These are phyloP conservation scores for Sporobolomyces roseus DNA, from an alignment of 768 basidiomycete species.

Conservation along the genomic window DNA sequence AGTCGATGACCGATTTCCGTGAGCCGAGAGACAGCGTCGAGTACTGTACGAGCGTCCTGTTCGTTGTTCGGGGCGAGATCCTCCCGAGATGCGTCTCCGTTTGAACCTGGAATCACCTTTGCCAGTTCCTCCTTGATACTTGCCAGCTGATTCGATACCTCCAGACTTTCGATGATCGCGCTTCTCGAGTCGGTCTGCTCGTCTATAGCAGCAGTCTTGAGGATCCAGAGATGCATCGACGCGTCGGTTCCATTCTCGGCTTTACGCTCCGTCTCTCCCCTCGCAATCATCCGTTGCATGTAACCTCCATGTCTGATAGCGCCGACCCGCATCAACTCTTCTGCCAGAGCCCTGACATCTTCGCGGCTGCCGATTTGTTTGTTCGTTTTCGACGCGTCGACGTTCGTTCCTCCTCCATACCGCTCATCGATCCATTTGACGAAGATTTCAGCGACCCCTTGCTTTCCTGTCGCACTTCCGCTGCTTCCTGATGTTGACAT, in stretches of 20 bases:
- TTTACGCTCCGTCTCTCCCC: constrained; percentile 36
- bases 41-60: background rate
- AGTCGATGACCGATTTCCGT: background rate
- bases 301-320: constrained; percentile 30
- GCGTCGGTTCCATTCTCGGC: background rate
- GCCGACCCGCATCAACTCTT: constrained; percentile 30
- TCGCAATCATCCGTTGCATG: constrained; percentile 40
- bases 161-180: background rate
- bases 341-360: constrained; percentile 16
- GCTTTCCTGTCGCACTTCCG: background rate
- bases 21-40: background rate
- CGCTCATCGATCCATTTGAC: constrained; percentile 35
- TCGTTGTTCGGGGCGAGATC: background rate
- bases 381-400: background rate
- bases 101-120: background rate
- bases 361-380: background rate
- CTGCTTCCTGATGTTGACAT: background rate
- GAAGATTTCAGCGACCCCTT: constrained; percentile 24
- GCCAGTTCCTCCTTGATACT: background rate
- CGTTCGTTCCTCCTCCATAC: background rate
- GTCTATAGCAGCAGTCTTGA: background rate
- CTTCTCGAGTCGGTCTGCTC: background rate
- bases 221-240: constrained; percentile 27
- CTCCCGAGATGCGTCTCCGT: background rate
- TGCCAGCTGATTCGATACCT: background rate